Evolutionary conservation across 192 early-diverging fungal genomes (phyloP).

Genomic region (Podila clonocystis): DNA sequence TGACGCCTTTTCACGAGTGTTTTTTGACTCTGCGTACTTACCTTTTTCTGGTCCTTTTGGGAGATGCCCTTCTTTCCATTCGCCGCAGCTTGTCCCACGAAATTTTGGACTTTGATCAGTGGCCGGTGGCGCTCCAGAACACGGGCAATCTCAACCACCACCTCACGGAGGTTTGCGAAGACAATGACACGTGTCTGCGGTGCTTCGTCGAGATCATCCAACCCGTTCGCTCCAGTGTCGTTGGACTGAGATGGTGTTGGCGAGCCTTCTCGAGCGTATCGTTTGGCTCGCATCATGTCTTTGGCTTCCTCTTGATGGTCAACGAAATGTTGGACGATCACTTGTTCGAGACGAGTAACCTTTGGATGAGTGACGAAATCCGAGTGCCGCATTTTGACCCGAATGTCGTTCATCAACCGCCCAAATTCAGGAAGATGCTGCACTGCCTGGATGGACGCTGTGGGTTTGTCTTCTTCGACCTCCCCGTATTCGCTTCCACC

Average conservation of each 20-base stretch:
- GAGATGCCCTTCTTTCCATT: slow-evolving; percentile 77
- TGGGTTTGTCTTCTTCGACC: slow-evolving; percentile 15
- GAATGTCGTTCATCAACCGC: slow-evolving; percentile 51
- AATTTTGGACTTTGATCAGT: slow-evolving; percentile 71
- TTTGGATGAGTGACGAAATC: slow-evolving; percentile 84
- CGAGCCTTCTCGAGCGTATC: background rate
- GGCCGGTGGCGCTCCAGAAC: slow-evolving; percentile 73
- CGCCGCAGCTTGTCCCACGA: slow-evolving; percentile 81
- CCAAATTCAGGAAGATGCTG: slow-evolving; percentile 47
- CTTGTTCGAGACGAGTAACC: slow-evolving; percentile 68
- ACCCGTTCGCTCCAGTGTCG: too few relatives aligned
- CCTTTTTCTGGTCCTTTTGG: slow-evolving; percentile 88
- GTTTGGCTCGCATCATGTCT: background rate
- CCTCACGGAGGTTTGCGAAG: slow-evolving; percentile 86
- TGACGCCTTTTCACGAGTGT: background rate
- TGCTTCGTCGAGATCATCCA: background rate
- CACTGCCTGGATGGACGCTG: slow-evolving; percentile 46
- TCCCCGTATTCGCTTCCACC: slow-evolving; percentile 6
- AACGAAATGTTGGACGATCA: slow-evolving; percentile 77
- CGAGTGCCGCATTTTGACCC: slow-evolving; percentile 41
- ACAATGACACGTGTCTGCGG: slow-evolving; percentile 77
- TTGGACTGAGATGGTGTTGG: background rate
- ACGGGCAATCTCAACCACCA: slow-evolving; percentile 85
- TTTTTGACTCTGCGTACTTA: slow-evolving; percentile 7
- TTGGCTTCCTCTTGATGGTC: slow-evolving; percentile 48